Evolutionary conservation across 1,139 yeast genomes (phyloP), one percentile per base, ranked within the genome.

Genomic region (Yamadazyma jaroonii): DNA sequence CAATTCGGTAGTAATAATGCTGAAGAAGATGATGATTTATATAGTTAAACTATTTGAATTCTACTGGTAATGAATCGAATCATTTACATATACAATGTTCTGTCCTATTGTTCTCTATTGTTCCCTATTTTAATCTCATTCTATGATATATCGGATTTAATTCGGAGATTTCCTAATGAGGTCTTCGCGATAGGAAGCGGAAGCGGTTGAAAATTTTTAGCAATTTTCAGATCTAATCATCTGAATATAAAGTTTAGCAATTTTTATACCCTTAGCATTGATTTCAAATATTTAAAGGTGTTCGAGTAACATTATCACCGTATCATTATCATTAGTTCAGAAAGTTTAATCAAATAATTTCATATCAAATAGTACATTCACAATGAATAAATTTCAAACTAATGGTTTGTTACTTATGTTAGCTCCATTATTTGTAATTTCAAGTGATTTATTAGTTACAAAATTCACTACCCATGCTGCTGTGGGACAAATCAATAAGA

Each of bases 21-120:
- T 48, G 97, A 86, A 48, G 97, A 89, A 48, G 97, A 90, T 65
- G 97, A 90, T 63, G 97, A 90, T 63, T 80, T 92, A 63, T 92
- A 92, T 74, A 84, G 83, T 67, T 89, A 70, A 40, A 31, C 17
- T 5, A 12, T 17, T 17, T 30, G 24, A 30, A 20, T n/a, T 25
- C 17, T 11, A 12, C 29, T 22, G 28, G 33, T 21, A 13, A 11
- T 21, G 32, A 20, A 11, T 30, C 32, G 10, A 28, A 13, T 28
- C 20, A 28, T n/a, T n/a, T 28, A 11, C 13, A 28, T 14, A 28
- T 28, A 13, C 15, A 13, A n/a, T 15, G 21, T 28, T 20, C 13
- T 6, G n/a, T 14, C 21, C 11, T 29, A 15, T 15, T 14, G 23
- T 29, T 15, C 23, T 28, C 31, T 28, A 11, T 13, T 27, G 9